Evolutionary conservation across 2,329 filamentous ascomycete species (phyloP), one percentile per base, ranked within the genome.

Genomic region (Alternaria hordeiaustralica): DNA sequence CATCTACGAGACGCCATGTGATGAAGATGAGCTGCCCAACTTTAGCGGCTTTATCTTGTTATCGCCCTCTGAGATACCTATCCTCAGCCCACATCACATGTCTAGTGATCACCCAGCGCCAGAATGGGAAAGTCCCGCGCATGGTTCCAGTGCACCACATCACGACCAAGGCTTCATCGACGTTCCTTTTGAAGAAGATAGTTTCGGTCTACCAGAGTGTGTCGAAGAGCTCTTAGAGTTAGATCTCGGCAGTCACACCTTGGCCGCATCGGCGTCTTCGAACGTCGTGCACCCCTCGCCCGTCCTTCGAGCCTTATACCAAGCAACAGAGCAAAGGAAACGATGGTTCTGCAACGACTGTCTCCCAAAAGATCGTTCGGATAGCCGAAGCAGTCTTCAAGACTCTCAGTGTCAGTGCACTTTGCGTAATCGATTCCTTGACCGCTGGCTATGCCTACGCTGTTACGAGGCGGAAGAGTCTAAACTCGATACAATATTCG

Each of bases 111-210:
- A 57, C n/a, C 5, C 55, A 21, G 20, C 21, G 30, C 15, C 57
- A 11, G 43, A 25, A 10, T 71, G 69, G 69, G 53, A 61, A 25
- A 50, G 65, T 13, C 67, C 69, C 18, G 60, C 60, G 7, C 41
- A 50, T 20, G 58, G 63, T 6, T 21, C 36, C 9, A 15, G 13
- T n/a, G 53, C 54, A 2, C 68, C 71, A 8, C 71, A 77, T 46
- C 77, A 79, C 43, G 77, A 79, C 26, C 69, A 74, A 65, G 77
- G 77, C 4, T 73, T 70, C 21, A 69, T 79, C 18, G 77, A 78
- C 15, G 60, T 71, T 21, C 75, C 77, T 0, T 66, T 77, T 8
- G 69, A 73, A 13, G 45, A 62, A 5, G 53, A 60, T n/a, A 45
- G 56, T 3, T 65, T 59, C 56, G 71, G 69, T 2, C 62, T 65